These are phyloP conservation scores for Trichoderma breve DNA, from an alignment of 2,329 filamentous ascomycete genomes.

Conservation along the genomic window DNA sequence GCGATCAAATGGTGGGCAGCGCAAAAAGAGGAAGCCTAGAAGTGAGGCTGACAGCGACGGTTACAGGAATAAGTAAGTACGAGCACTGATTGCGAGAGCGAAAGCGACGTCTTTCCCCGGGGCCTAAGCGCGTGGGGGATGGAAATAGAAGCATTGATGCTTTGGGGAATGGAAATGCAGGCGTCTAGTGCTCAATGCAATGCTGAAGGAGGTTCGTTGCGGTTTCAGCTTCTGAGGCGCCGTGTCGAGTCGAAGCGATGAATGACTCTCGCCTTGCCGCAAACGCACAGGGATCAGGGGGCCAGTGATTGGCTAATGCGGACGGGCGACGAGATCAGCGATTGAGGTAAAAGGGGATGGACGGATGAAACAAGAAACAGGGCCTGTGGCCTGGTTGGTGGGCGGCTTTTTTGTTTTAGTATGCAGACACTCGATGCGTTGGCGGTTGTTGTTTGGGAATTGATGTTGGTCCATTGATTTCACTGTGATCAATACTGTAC, in stretches of 20 bases:
- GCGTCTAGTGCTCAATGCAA: neutral
- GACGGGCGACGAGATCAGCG: neutral
- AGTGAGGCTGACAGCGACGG: neutral
- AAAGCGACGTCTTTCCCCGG: neutral
- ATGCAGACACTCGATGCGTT: neutral
- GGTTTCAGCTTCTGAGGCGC: constrained; percentile 13
- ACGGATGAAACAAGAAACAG: constrained; percentile 6
- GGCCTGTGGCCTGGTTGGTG: neutral
- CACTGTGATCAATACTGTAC: no score
- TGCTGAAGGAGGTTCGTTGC: neutral
- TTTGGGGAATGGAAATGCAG: neutral
- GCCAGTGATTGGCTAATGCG: constrained; percentile 7
- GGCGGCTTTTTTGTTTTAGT: neutral
- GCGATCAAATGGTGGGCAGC: neutral
- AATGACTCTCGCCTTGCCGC: constrained; percentile 14
- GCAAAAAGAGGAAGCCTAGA: constrained; percentile 7
- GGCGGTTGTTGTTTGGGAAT: neutral
- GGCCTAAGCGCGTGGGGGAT: neutral
- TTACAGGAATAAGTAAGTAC: neutral
- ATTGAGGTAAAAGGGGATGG: neutral
- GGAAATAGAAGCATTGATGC: neutral
- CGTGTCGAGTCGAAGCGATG: constrained; percentile 6
- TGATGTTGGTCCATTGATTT: neutral
- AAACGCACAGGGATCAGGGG: neutral
- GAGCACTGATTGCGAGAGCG: neutral